Conservation (phyloP, 2,329 filamentous ascomycete species). For the Fusarium guadeloupense region DNA sequence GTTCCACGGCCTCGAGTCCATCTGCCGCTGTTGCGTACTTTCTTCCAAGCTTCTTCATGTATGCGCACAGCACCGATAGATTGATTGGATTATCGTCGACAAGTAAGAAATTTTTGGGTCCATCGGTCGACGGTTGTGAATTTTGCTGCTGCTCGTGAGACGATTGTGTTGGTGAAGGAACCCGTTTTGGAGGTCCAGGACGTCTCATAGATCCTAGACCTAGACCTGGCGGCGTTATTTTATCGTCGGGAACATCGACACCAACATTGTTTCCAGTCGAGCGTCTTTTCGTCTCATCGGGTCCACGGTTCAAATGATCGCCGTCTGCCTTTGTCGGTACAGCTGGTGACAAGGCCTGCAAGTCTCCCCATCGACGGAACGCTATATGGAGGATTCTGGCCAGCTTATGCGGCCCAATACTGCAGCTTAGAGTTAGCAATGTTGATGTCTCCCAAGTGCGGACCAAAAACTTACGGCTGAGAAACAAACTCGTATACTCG, state of each 20-base stretch:
- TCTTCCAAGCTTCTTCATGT: conserved; percentile 48
- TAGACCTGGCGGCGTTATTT: neutral
- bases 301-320: neutral
- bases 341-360: conserved; percentile 15
- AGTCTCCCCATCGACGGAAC: conserved; percentile 42
- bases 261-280: neutral
- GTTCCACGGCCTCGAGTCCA: conserved; percentile 48
- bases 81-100: conserved; percentile 39
- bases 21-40: conserved; percentile 45
- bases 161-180: neutral
- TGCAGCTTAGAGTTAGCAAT: neutral
- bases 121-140: neutral
- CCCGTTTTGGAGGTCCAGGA: neutral
- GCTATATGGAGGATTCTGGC: conserved; percentile 46
- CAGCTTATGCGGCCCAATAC: conserved; percentile 52
- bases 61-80: conserved; percentile 34
- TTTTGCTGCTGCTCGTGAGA: neutral
- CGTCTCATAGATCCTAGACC: neutral
- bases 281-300: neutral
- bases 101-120: conserved; percentile 25
- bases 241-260: neutral
- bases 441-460: neutral
- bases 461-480: conserved; percentile 46
- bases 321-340: neutral
- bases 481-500: conserved; percentile 51